A percentile compares a stretch with the other conserved stretches of the same genome.
These are phyloP conservation scores for Phaeotremella skinneri DNA, from an alignment of 768 basidiomycete species.

Conservation along the genomic window DNA sequence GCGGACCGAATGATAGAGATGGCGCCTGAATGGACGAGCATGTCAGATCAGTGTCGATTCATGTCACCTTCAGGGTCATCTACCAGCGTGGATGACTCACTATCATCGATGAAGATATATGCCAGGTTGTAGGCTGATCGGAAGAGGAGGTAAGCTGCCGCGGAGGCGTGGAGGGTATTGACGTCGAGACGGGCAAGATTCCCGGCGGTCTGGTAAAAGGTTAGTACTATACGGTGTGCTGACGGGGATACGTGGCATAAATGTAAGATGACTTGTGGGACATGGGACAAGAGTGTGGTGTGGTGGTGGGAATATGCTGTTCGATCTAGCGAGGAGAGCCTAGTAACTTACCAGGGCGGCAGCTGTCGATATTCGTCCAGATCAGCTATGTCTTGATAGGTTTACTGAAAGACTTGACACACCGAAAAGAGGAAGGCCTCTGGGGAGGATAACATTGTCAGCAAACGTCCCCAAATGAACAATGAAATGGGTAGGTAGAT, in stretches of 20 bases:
- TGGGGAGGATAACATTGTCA: neutral
- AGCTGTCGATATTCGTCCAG: constrained; percentile 10
- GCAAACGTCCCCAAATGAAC: neutral
- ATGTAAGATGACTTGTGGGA: no score
- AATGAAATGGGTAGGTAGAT: neutral
- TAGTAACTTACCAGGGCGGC: constrained; percentile 24
- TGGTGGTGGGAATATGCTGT: neutral
- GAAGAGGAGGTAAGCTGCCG: constrained; percentile 18
- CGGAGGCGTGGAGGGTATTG: constrained; percentile 20
- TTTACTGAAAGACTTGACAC: neutral
- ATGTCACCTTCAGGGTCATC: neutral
- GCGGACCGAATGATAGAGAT: constrained; percentile 14
- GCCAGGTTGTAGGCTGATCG: constrained; percentile 29
- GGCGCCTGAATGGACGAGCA: no score
- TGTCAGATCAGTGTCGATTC: neutral
- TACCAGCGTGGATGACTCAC: constrained; percentile 20
- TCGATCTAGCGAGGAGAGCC: neutral
- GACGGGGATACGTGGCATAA: no score
- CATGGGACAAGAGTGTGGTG: no score
- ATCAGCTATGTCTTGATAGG: neutral
- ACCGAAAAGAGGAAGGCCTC: constrained; percentile 29
- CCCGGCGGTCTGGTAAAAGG: constrained; percentile 21
- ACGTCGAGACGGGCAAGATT: constrained; percentile 30
- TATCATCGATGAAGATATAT: constrained; percentile 31
- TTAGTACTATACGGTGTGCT: neutral